Percentiles rank a stretch among this genome's conserved stretches.
phyloP scores from a whole-genome alignment of 306 rosid genomes.

The Cicer pinnatifidum region DNA sequence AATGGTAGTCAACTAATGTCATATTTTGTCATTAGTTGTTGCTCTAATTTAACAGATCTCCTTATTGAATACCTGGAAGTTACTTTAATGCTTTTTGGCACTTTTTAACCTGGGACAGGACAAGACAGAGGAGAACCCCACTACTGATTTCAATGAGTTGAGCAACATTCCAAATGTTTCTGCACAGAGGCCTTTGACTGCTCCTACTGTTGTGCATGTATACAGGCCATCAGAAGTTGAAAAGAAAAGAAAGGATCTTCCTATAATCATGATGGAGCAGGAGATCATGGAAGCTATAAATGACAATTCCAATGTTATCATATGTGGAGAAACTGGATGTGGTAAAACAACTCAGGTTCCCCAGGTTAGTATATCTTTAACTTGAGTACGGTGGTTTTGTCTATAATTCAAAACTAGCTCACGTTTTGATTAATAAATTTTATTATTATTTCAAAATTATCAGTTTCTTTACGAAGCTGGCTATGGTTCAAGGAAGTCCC shows the following conservation, averaged over 20 bases:
- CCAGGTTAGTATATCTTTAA: slow-evolving; percentile 60
- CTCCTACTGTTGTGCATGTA: slow-evolving; percentile 79
- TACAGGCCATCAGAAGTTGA: slow-evolving; percentile 75
- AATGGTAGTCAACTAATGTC: neutral
- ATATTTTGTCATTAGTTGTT: slow-evolving; percentile 28
- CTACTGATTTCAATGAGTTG: slow-evolving; percentile 40
- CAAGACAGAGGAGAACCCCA: slow-evolving; percentile 40
- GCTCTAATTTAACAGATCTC: neutral
- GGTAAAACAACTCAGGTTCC: slow-evolving; percentile 99
- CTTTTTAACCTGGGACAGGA: slow-evolving; percentile 56
- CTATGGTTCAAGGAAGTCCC: slow-evolving; percentile 69
- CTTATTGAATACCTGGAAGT: slow-evolving; percentile 15
- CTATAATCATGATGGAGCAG: slow-evolving; percentile 98
- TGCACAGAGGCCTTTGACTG: slow-evolving; percentile 42
- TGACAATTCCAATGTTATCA: slow-evolving; percentile 71
- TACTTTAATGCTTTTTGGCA: slow-evolving; percentile 34
- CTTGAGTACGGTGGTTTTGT: slow-evolving; percentile 37
- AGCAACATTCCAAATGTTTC: slow-evolving; percentile 43
- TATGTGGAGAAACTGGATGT: slow-evolving; percentile 99
- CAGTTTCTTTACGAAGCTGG: slow-evolving; percentile 95
- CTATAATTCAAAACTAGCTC: slow-evolving; percentile 26
- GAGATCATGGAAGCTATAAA: slow-evolving; percentile 95
- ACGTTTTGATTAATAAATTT: neutral
- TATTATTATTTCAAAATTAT: neutral
- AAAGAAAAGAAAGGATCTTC: slow-evolving; percentile 80